Conservation (phyloP, 2,329 filamentous ascomycete genomes). For the Talaromyces albobiverticillius region DNA sequence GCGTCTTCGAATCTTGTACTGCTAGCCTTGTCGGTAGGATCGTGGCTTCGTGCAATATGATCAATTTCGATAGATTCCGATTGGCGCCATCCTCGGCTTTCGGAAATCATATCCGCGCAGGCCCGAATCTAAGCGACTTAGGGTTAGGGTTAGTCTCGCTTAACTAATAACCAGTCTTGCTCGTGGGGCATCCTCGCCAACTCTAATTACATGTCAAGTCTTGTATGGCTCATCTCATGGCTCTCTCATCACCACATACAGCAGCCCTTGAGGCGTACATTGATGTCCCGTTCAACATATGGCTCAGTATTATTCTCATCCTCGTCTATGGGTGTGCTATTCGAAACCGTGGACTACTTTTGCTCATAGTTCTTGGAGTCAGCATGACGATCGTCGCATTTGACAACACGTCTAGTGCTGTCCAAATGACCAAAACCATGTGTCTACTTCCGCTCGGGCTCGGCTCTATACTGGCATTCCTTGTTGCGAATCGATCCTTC, state of each 20-base stretch:
- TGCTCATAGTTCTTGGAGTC: neutral
- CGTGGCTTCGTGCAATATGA: too few species aligned
- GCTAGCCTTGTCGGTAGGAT: too few species aligned
- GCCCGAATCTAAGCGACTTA: too few species aligned
- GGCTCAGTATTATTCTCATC: conserved; percentile 21
- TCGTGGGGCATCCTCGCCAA: too few species aligned
- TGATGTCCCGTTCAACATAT: conserved; percentile 23
- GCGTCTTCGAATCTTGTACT: too few species aligned
- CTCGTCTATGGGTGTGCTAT: conserved; percentile 21
- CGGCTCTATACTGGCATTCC: neutral
- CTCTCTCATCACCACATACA: neutral
- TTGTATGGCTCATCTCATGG: neutral
- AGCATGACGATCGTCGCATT: neutral
- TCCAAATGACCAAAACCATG: neutral
- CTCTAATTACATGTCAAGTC: too few species aligned
- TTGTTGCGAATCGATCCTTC: conserved; percentile 17
- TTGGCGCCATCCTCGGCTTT: too few species aligned
- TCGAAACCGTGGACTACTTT: conserved; percentile 17
- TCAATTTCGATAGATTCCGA: too few species aligned
- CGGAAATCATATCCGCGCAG: too few species aligned
- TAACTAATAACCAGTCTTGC: too few species aligned
- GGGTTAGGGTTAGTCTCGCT: too few species aligned
- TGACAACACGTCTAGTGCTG: neutral
- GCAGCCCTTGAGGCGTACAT: conserved; percentile 18
- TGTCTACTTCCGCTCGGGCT: neutral